Evolutionary conservation across 23 red algal genomes (phyloP), one percentile per base, ranked within the genome.

Genomic region (Chondrus crispus): DNA sequence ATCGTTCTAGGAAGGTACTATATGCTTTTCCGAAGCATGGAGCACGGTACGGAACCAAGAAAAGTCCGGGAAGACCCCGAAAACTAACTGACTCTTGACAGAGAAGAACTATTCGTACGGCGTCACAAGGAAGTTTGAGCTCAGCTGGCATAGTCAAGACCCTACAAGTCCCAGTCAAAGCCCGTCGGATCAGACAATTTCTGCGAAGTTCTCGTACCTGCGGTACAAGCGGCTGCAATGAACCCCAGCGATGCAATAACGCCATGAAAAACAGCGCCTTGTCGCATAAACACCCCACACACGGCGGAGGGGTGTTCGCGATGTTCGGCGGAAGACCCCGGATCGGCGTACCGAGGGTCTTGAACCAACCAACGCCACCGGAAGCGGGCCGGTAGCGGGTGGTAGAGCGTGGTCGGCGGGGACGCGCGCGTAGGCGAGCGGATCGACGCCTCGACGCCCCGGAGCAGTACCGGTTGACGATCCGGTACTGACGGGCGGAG

Each of bases 31-130:
- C 4, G 28, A 76, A 76, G 71, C 30, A 26, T 76, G 30, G 30
- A 76, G 43, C 33, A n/a, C 44, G 43, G 43, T 76, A 76, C 19
- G 71, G 71, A 76, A 38, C 43, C 71, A 76, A 46, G 39, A 76
- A 48, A 76, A 76, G 71, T 38, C 11, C 44, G 30, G 71, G 71
- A 42, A 24, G 7, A 8, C 71, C 71, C 5, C 71, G 30, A 8
- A 48, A 76, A 76, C 37, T 76, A 20, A 76, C 71, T 11, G 6
- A 24, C n/a, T 43, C 71, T 48, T 8, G 33, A 38, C 33, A 76
- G 44, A 24, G 71, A 37, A 26, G 71, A 40, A 38, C 43, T 76
- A 76, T 76, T 38, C 11, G 71, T 43, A 20, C 28, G 4, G 44
- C 71, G 28, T 48, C 71, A 26, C 39, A 48, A 38, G 71, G 71